phyloP scores from a whole-genome alignment of 805 yeast species.

The Torulaspora quercuum region DNA sequence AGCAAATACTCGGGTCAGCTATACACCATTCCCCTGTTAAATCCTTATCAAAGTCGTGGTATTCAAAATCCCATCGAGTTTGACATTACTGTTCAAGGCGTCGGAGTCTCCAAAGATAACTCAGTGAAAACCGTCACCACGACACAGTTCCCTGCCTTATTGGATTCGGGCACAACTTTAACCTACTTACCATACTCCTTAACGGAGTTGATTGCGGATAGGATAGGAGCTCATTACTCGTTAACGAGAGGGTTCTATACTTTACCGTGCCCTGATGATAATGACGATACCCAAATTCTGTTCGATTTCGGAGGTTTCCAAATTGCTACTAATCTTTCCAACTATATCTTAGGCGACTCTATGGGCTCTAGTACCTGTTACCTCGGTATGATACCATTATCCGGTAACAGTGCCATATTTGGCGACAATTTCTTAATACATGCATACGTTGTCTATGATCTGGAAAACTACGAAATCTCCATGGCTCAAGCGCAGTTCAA shows the following conservation, averaged over 20 bases:
- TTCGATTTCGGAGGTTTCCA: slow-evolving; percentile 59
- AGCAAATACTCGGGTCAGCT: slow-evolving; percentile 54
- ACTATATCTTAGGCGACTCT: slow-evolving; percentile 30
- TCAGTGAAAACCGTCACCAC: slow-evolving; percentile 33
- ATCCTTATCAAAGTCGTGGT: slow-evolving; percentile 19
- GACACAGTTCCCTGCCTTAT: slow-evolving; percentile 39
- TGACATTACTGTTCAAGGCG: slow-evolving; percentile 37
- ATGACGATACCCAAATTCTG: slow-evolving; percentile 37
- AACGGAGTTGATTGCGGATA: slow-evolving; percentile 37
- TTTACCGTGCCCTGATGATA: slow-evolving; percentile 41
- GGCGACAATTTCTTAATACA: slow-evolving; percentile 58
- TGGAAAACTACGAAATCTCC: slow-evolving; percentile 54
- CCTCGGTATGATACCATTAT: slow-evolving; percentile 39
- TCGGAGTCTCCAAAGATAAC: slow-evolving; percentile 28
- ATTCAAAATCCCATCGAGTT: slow-evolving; percentile 26
- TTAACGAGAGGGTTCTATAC: slow-evolving; percentile 43
- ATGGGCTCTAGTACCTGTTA: slow-evolving; percentile 39
- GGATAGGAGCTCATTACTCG: slow-evolving; percentile 46
- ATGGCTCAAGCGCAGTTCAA: slow-evolving; percentile 46
- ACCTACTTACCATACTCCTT: slow-evolving; percentile 44
- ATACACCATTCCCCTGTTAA: slow-evolving; percentile 48
- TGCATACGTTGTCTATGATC: slow-evolving; percentile 62
- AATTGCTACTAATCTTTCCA: slow-evolving; percentile 47
- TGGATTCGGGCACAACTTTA: slow-evolving; percentile 45
- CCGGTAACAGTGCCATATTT: slow-evolving; percentile 37